These are phyloP conservation scores for Russula griseocarnosa DNA, from an alignment of 768 basidiomycete species.

Conservation along the genomic window DNA sequence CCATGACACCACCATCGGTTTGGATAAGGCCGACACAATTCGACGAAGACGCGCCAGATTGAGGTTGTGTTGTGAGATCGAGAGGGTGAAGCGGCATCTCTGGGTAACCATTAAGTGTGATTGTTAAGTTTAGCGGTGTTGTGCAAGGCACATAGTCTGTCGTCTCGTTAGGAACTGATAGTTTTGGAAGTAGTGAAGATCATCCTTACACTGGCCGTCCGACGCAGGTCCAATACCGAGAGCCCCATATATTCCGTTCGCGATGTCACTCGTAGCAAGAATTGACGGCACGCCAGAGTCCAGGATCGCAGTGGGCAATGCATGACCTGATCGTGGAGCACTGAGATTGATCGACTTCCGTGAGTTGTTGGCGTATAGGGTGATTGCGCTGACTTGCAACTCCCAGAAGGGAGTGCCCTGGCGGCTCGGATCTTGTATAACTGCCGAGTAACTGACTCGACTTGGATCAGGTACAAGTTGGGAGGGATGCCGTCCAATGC, in stretches of 20 bases:
- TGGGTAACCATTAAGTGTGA: constrained; percentile 56
- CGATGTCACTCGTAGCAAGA: constrained; percentile 53
- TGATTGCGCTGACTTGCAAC: constrained; percentile 50
- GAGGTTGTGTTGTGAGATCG: constrained; percentile 56
- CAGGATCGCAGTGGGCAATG: constrained; percentile 60
- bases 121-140: constrained; percentile 65
- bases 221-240: constrained; percentile 54
- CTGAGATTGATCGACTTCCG: constrained; percentile 42
- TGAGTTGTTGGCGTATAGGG: constrained; percentile 53
- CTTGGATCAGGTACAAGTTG: constrained; percentile 50
- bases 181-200: not conserved
- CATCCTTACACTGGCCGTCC: constrained; percentile 60
- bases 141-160: constrained; percentile 72
- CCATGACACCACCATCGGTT: constrained; percentile 44
- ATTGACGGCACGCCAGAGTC: constrained; percentile 71
- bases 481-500: constrained; percentile 65
- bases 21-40: constrained; percentile 69
- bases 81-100: constrained; percentile 69
- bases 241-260: constrained; percentile 77
- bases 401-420: constrained; percentile 60
- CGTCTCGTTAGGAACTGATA: constrained; percentile 18
- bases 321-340: constrained; percentile 37
- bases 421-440: constrained; percentile 38
- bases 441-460: constrained; percentile 45
- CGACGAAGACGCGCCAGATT: constrained; percentile 40